Evolutionary conservation across 352 stramenopile genomes (phyloP).

Genomic region (Phytophthora litchii): DNA sequence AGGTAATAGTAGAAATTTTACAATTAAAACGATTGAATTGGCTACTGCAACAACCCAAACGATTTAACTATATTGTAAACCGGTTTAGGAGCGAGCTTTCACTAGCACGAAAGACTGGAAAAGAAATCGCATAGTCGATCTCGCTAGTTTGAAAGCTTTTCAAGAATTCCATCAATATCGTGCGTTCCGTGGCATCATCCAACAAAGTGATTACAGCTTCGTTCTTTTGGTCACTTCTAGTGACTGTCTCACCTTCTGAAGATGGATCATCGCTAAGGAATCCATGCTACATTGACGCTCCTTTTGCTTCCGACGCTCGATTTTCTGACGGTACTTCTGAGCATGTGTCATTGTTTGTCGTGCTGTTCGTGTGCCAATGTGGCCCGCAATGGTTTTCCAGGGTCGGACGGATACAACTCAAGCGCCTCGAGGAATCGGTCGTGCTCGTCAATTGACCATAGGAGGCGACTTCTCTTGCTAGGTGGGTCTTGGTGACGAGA

Average conservation of each 20-base stretch:
- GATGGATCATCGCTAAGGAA: too few species aligned
- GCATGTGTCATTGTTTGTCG: constrained; percentile 44
- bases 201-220: constrained; percentile 2
- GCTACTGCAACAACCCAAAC: too few species aligned
- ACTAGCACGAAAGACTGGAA: too few species aligned
- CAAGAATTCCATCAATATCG: neutral
- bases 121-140: constrained; percentile 21
- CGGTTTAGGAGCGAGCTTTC: too few species aligned
- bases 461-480: constrained; percentile 26
- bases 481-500: constrained; percentile 18
- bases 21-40: too few species aligned
- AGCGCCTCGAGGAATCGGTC: constrained; percentile 44
- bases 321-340: constrained; percentile 49
- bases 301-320: constrained; percentile 25
- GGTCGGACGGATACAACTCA: constrained; percentile 37
- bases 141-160: neutral
- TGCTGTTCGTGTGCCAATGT: constrained; percentile 36
- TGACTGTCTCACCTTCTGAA: too few species aligned
- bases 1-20: too few species aligned
- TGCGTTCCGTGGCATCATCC: constrained; percentile 18
- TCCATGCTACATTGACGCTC: too few species aligned
- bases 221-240: neutral
- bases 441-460: constrained; percentile 48
- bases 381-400: constrained; percentile 37
- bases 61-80: too few species aligned